Evolutionary conservation across 768 basidiomycete species (phyloP), one percentile per base, ranked within the genome.

Genomic region (Omphalotus guepiniiformis): DNA sequence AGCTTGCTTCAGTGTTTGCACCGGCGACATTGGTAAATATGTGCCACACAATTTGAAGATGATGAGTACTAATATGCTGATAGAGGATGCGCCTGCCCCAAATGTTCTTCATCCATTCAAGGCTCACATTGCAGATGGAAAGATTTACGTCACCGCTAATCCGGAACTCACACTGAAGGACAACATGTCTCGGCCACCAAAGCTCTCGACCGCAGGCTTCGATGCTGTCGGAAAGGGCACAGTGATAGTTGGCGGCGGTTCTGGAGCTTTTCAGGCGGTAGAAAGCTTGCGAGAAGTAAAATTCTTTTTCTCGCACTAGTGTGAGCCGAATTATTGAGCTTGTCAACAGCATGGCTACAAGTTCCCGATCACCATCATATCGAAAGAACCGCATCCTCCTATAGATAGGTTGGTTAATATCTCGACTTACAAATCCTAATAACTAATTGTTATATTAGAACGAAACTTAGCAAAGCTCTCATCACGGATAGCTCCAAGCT

Each of bases 41-140:
- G 39, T 38, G 30, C 28, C 22, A 18, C 12, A 16, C 8, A 13
- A 39, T 32, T 4, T 9, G 18, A 21, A 19, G 11, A 13, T 21
- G 30, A 18, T 50, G 29, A 43, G 19, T 19, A 8, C 13, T 16
- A 43, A 30, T 47, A n/a, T n/a, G n/a, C n/a, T n/a, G 4, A 26
- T 58, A 85, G 92, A 96, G 75, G 93, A 94, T 63, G 86, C 91
- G 2, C 93, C 93, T 13, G 93, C 89, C 8, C 83, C 90, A 9
- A 70, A 78, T 57, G 79, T 86, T 11, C 63, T 96, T 22, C 88
- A 92, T 66, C 82, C 81, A 0, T 96, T 88, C 77, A 77, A 82
- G 49, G 77, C 80, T 0, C 64, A 75, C 36, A 70, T 89, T 37
- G 68, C 73, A 13, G 75, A 81, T 52, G 88, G 87, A 22, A 85